These are phyloP conservation scores for Phaeosphaeriaceae sp. DNA, from an alignment of 2,329 filamentous ascomycete genomes.

Conservation along the genomic window DNA sequence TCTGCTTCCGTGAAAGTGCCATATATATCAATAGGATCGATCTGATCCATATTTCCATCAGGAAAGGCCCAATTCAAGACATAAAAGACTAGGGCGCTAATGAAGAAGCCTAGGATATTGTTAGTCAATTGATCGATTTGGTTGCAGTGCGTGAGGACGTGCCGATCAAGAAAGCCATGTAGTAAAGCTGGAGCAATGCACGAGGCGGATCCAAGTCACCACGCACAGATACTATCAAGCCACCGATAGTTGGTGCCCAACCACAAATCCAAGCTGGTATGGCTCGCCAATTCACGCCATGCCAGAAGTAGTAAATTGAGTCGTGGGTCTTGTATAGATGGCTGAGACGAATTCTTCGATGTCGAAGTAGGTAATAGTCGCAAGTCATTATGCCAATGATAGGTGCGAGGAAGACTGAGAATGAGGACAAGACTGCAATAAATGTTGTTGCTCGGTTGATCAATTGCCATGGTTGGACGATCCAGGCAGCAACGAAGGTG, in stretches of 20 bases:
- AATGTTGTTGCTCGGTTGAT: slow-evolving; percentile 48
- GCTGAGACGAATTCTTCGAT: slow-evolving; percentile 43
- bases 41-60: slow-evolving; percentile 50
- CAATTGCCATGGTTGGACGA: slow-evolving; percentile 49
- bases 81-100: slow-evolving; percentile 44
- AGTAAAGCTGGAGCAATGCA: slow-evolving; percentile 55
- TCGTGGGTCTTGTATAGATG: slow-evolving; percentile 47
- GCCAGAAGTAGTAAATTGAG: slow-evolving; percentile 54
- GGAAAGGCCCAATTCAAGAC: slow-evolving; percentile 52
- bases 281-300: slow-evolving; percentile 55
- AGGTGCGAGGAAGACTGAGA: slow-evolving; percentile 52
- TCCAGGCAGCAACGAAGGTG: slow-evolving; percentile 44
- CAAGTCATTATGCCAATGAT: slow-evolving; percentile 51
- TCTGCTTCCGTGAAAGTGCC: slow-evolving; percentile 56
- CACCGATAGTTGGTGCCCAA: slow-evolving; percentile 55
- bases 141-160: slow-evolving; percentile 8
- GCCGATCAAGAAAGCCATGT: slow-evolving; percentile 58
- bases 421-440: slow-evolving; percentile 51
- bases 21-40: slow-evolving; percentile 55
- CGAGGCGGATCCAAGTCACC: slow-evolving; percentile 44
- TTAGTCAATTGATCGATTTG: slow-evolving; percentile 5
- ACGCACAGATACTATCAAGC: slow-evolving; percentile 48
- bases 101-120: slow-evolving; percentile 48
- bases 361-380: slow-evolving; percentile 49
- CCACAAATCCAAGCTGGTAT: slow-evolving; percentile 55